These are phyloP conservation scores for Colletotrichum karsti DNA, from an alignment of 2,329 filamentous ascomycete species.

Conservation along the genomic window DNA sequence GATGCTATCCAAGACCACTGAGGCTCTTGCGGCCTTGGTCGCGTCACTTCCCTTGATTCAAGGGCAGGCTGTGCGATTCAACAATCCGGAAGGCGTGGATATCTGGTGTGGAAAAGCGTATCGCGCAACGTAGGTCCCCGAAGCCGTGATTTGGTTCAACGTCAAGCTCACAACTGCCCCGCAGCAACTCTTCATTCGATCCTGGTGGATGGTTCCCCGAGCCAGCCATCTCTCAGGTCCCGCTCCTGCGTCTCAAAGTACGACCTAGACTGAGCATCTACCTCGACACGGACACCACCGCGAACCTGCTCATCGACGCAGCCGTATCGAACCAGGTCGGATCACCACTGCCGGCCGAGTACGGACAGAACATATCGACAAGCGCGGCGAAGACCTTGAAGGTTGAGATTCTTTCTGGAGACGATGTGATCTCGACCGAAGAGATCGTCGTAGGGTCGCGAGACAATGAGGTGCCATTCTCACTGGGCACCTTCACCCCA, in stretches of 20 bases:
- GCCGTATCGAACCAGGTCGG: constrained; percentile 51
- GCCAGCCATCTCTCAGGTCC: constrained; percentile 40
- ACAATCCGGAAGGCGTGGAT: constrained; percentile 21
- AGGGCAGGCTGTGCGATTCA: constrained; percentile 18
- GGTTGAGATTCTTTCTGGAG: constrained; percentile 42
- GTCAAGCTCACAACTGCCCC: not conserved
- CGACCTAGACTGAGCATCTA: constrained; percentile 56
- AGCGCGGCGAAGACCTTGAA: constrained; percentile 39
- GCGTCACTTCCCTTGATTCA: not conserved
- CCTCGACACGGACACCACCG: constrained; percentile 47
- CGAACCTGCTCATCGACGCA: constrained; percentile 53
- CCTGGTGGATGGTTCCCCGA: constrained; percentile 52
- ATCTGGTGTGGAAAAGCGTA: constrained; percentile 28
- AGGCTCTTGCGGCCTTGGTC: not conserved
- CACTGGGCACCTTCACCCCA: constrained; percentile 44
- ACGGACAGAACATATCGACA: constrained; percentile 30
- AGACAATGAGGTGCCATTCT: constrained; percentile 46
- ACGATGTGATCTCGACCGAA: constrained; percentile 41
- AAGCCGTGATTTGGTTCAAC: not conserved
- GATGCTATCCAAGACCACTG: not conserved
- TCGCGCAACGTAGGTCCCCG: constrained; percentile 11
- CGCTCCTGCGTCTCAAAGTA: constrained; percentile 52
- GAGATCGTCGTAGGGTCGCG: constrained; percentile 43
- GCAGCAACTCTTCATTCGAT: constrained; percentile 49
- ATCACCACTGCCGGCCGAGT: constrained; percentile 38